Percentiles rank a stretch among this genome's conserved stretches.
phyloP scores from a whole-genome alignment of 768 basidiomycete genomes.

The Xerocomus spinulosus region DNA sequence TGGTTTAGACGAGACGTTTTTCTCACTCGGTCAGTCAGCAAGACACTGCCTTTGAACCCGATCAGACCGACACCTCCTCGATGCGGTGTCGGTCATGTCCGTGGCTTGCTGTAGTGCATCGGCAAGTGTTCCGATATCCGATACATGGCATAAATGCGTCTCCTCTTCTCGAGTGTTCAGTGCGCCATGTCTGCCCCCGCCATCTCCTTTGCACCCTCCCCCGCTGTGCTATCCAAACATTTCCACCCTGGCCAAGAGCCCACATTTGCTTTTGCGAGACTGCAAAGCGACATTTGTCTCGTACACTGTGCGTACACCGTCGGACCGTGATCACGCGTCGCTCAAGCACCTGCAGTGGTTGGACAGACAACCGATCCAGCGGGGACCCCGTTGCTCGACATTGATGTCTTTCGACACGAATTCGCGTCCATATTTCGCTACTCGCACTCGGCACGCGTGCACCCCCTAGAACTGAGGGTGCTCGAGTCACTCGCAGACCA shows the following conservation, averaged over 20 bases:
- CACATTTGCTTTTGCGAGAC: constrained; percentile 36
- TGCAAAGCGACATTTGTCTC: constrained; percentile 27
- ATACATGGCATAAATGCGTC: background rate
- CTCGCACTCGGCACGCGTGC: constrained; percentile 41
- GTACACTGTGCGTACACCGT: constrained; percentile 23
- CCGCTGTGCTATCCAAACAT: constrained; percentile 13
- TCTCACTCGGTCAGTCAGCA: too few species aligned
- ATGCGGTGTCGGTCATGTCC: background rate
- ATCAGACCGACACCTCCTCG: background rate
- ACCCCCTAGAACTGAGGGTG: constrained; percentile 39
- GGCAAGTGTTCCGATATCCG: background rate
- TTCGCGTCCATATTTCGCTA: constrained; percentile 63
- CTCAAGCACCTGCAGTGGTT: constrained; percentile 4
- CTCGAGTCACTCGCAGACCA: constrained; percentile 48
- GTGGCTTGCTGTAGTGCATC: background rate
- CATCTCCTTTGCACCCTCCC: constrained; percentile 23
- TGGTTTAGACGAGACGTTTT: too few species aligned
- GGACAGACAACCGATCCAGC: constrained; percentile 18
- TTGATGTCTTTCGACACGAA: constrained; percentile 42
- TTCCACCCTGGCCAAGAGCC: constrained; percentile 8
- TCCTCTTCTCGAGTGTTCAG: background rate
- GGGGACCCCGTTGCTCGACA: constrained; percentile 13
- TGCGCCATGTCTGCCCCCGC: constrained; percentile 11
- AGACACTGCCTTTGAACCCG: too few species aligned
- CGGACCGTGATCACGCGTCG: background rate